phyloP scores from a whole-genome alignment of 768 basidiomycete genomes.

The Phallus indusiatus region DNA sequence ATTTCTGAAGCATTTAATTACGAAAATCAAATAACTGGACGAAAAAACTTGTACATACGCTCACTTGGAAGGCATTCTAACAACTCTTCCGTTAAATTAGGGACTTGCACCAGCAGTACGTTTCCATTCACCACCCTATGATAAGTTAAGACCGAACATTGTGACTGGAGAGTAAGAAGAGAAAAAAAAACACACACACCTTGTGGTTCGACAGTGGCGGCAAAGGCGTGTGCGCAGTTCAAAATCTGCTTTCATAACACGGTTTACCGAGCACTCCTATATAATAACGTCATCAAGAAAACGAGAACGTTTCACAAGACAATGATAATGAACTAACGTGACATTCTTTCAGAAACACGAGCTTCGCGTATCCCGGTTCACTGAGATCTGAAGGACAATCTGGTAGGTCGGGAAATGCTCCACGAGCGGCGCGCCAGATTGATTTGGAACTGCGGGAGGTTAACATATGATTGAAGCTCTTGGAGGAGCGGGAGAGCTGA shows the following conservation, averaged over 20 bases:
- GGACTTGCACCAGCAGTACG: neutral
- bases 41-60: neutral
- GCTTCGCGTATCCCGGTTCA: conserved; percentile 25
- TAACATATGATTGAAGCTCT: conserved; percentile 26
- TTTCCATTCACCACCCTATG: neutral
- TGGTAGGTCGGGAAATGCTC: conserved; percentile 17
- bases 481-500: conserved; percentile 28
- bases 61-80: conserved; percentile 1
- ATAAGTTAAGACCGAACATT: neutral
- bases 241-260: conserved; percentile 2
- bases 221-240: neutral
- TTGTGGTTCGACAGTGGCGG: neutral
- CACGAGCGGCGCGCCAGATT: conserved; percentile 29
- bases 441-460: conserved; percentile 15
- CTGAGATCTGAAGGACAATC: conserved; percentile 23
- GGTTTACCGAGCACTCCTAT: neutral
- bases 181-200: neutral
- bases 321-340: conserved; percentile 19
- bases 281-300: neutral
- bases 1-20: neutral
- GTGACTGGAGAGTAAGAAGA: neutral
- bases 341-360: conserved; percentile 28
- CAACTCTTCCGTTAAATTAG: conserved; percentile 2
- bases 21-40: neutral
- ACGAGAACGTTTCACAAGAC: neutral